These are phyloP conservation scores for Tremella mesenterica DNA, from an alignment of 768 basidiomycete genomes.

Conservation along the genomic window DNA sequence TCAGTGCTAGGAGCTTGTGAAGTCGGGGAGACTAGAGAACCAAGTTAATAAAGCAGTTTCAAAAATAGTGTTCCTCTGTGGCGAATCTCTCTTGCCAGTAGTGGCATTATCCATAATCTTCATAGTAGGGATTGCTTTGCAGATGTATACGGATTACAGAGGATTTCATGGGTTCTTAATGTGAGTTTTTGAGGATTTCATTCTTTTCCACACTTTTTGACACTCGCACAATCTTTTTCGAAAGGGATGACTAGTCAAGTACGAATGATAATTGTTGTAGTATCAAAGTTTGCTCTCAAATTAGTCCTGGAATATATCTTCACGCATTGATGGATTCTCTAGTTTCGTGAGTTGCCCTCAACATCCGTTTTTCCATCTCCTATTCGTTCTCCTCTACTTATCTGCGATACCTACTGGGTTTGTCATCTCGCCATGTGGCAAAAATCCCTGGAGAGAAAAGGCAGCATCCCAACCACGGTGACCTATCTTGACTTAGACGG, in stretches of 20 bases:
- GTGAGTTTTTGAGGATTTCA: no score
- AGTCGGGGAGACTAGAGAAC: no score
- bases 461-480: no score
- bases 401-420: no score
- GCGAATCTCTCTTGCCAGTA: neutral
- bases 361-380: neutral
- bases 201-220: no score
- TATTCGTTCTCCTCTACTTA: no score
- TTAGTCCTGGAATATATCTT: neutral
- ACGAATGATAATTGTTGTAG: no score
- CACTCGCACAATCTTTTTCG: neutral
- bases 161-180: neutral
- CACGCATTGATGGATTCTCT: neutral
- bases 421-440: no score
- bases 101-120: neutral
- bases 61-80: neutral
- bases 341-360: neutral
- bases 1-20: no score
- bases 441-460: no score
- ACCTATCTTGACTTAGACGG: neutral
- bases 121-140: neutral
- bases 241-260: neutral
- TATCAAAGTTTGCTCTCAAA: neutral
- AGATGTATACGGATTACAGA: neutral
- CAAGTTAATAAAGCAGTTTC: neutral